Conservation (phyloP, 1,284 basidiomycete genomes). For the Ganoderma lucidum region DNA sequence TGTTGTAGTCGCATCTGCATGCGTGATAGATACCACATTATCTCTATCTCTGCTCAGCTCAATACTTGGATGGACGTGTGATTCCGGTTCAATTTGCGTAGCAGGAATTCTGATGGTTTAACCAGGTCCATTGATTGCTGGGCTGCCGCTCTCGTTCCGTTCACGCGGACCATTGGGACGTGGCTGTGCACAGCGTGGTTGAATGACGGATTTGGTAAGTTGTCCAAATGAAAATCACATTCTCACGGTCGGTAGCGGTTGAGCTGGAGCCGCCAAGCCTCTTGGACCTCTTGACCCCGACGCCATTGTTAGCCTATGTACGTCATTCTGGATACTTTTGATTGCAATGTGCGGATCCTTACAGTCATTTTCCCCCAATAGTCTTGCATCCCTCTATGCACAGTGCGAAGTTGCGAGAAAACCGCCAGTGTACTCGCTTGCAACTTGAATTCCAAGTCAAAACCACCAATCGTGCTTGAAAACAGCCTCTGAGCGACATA, state of each 20-base stretch:
- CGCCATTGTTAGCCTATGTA: not conserved
- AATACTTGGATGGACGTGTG: not conserved
- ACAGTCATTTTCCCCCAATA: not conserved
- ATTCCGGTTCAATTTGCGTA: not conserved
- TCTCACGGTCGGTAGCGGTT: not conserved
- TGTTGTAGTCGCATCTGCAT: slow-evolving; percentile 2
- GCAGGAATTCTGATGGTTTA: too few relatives aligned
- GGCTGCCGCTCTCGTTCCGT: too few relatives aligned
- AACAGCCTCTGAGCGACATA: not conserved
- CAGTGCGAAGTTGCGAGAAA: too few relatives aligned
- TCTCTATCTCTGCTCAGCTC: not conserved
- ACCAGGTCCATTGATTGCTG: too few relatives aligned
- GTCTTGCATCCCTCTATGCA: not conserved
- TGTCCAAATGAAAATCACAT: not conserved
- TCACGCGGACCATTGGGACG: too few relatives aligned
- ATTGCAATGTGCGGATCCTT: not conserved
- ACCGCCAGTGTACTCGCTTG: not conserved
- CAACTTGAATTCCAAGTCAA: not conserved
- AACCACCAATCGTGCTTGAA: not conserved
- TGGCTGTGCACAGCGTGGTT: not conserved
- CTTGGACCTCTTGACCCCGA: not conserved
- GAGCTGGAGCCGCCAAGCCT: too few relatives aligned
- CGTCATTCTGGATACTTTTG: not conserved
- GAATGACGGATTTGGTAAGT: not conserved
- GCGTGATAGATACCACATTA: not conserved